Base-by-base conservation (phyloP, 208 protist genomes). In the Spongospora subterranea region DNA sequence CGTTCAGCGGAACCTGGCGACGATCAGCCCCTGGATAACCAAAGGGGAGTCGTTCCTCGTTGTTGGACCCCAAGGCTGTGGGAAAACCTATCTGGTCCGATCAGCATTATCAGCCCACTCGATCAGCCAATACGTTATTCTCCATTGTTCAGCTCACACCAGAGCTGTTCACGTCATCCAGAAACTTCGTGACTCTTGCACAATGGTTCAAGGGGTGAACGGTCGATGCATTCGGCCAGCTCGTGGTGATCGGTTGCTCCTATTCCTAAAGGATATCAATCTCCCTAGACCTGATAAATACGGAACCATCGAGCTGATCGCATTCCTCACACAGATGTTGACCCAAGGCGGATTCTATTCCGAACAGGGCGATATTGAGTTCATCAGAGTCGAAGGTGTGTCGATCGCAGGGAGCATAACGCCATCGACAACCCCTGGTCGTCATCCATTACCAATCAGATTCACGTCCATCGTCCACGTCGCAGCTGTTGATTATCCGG, bases 251-350 rank as follows among this genome's bases (percentile, higher is more conserved):
- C 95, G 96, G 1, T 95, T 99, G 32, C 95, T 99, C 20, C 92
- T 93, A 50, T 93, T 88, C 38, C 64, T 93, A n/a, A 92, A 90
- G 95, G 98, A 99, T 92, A 94, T 99, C 53, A 99, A 99, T 93
- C 94, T 99, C 65, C 97, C 98, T 6, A 97, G 96, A 94, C 97
- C 98, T 6, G 98, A 99, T 95, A 96, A 97, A 93, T 99, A 99
- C 95, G 97, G 96, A 89, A 99, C 98, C 17, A 96, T 98, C 53
- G 96, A 98, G 94, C 93, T 99, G 35, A 97, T 99, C 91, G 97
- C 97, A 0, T 96, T 99, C 50, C 94, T 99, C 46, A 98, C 99
- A 94, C 98, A 99, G 95, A 91, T 99, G 53, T 96, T 99, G 91
- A 92, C 98, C 35, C 98, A 99, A 95, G 95, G 95, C 90, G 93